Base-by-base conservation (phyloP, 2,329 filamentous ascomycete genomes). In the Nigrospora oryzae region DNA sequence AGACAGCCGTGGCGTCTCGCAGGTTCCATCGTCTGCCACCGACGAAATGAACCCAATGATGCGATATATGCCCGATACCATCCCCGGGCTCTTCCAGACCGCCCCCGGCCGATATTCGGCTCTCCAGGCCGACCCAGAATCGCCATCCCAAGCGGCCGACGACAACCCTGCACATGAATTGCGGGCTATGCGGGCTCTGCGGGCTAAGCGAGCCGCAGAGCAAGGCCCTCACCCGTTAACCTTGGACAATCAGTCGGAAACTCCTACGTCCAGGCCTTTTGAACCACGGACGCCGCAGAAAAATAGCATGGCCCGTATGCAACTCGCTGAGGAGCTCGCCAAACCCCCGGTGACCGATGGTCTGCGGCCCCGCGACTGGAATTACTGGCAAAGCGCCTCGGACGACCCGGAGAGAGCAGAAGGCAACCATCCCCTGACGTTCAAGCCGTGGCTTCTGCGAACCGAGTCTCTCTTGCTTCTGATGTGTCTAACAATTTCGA, bases 371-470 rank as follows among this genome's bases (percentile, higher is more conserved):
- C 55, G 58, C 42, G 56, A 57, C 10, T 47, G 63, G 5, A 56
- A 62, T 19, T 48, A 56, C 37, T 62, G 59, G 59, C 53, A 56
- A 41, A 45, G 57, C 28, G 51, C 51, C 37, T 49, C 36, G 28
- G 52, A 56, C 34, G 51, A 66, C 42, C 57, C 68, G 33, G 66
- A 69, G 45, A 42, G 61, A 58, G 40, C 63, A 60, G 30, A 58
- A 51, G 40, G 63, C 56, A 38, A 64, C 67, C 52, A 74, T 70
- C 65, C 71, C 28, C 73, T 95, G 28, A 79, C 77, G 41, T 91
- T 83, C 63, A 73, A 85, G 38, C 90, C 90, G 6, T 68, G 72
- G 53, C 80, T 87, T 8, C 66, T 97, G 50, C 81, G 86, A 40
- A 75, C 82, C 1, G 63, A 75, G 39, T 82, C 81, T 13, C 74